Percentiles rank a stretch among this genome's conserved stretches.
Conservation (phyloP, 805 yeast genomes). For the Nadsonia fulvescens region DNA sequence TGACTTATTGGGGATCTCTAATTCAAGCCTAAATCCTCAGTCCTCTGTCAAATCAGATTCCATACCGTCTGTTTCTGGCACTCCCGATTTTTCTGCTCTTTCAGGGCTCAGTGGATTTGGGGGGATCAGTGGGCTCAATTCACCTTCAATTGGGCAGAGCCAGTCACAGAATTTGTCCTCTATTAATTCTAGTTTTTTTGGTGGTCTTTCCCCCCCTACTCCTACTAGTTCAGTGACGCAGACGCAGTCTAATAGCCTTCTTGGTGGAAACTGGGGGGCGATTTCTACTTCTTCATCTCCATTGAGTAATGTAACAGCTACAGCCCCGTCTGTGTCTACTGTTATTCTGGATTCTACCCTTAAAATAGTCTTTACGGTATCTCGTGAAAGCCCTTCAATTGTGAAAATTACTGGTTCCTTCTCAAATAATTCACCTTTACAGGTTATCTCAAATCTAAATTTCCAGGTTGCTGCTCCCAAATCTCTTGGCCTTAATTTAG, state of each 20-base stretch:
- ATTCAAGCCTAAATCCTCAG: no score
- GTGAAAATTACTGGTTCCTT: slow-evolving; percentile 30
- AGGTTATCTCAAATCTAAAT: slow-evolving; percentile 31
- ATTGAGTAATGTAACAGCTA: slow-evolving; percentile 7
- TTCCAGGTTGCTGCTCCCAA: slow-evolving; percentile 60
- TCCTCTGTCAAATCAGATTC: no score
- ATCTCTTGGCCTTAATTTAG: slow-evolving; percentile 34
- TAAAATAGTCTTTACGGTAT: slow-evolving; percentile 29
- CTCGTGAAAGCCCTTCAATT: slow-evolving; percentile 21
- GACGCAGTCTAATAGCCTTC: no score
- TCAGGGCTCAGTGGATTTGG: no score
- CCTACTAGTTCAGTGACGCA: no score
- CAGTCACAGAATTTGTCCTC: no score
- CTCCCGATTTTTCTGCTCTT: no score
- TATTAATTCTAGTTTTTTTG: no score
- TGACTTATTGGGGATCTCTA: slow-evolving; percentile 1
- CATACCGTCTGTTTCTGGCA: no score
- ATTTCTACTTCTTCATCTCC: slow-evolving; percentile 7
- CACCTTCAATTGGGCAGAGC: no score
- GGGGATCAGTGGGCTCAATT: no score
- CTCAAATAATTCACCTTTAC: slow-evolving; percentile 26
- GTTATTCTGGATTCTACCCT: slow-evolving; percentile 28
- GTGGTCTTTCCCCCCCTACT: no score
- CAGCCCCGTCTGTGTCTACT: slow-evolving; percentile 11
- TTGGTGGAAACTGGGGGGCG: slow-evolving; percentile 5